A percentile compares a stretch with the other conserved stretches of the same genome.
Conservation (phyloP, 257 asterid species). For the Solanum ossicruentum region DNA sequence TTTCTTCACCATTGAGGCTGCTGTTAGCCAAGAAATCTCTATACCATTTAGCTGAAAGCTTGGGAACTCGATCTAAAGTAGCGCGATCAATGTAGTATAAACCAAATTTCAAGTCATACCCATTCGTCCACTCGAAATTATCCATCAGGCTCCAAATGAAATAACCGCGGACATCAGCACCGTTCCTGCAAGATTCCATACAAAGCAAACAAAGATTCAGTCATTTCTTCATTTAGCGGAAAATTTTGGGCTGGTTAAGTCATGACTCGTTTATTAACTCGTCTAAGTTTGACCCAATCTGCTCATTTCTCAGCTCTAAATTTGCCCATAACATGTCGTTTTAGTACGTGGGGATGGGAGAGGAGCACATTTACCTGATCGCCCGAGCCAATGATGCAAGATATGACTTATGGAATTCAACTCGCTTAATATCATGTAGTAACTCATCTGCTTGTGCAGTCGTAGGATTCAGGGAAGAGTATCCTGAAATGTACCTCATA, state of each 20-base stretch:
- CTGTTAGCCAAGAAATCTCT: slow-evolving; percentile 32
- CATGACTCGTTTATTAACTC: not conserved
- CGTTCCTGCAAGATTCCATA: slow-evolving; percentile 18
- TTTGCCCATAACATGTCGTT: not conserved
- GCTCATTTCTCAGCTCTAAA: not conserved
- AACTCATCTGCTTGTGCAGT: slow-evolving; percentile 7
- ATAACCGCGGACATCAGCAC: slow-evolving; percentile 66
- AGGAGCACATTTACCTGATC: slow-evolving; percentile 32
- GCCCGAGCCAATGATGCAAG: slow-evolving; percentile 52
- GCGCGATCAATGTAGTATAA: slow-evolving; percentile 24
- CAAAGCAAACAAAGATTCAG: not conserved
- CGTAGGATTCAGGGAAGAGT: slow-evolving; percentile 22
- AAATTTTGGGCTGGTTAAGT: not conserved
- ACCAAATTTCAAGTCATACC: slow-evolving; percentile 41
- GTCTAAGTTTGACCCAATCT: not conserved
- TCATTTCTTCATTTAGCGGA: not conserved
- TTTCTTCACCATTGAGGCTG: not conserved
- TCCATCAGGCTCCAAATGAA: slow-evolving; percentile 73
- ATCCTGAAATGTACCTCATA: slow-evolving; percentile 32
- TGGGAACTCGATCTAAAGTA: slow-evolving; percentile 42
- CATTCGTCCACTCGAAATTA: slow-evolving; percentile 50
- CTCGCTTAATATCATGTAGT: slow-evolving; percentile 33
- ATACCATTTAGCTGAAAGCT: slow-evolving; percentile 56
- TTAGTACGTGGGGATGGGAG: not conserved
- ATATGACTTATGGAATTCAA: slow-evolving; percentile 39